phyloP scores from a whole-genome alignment of 371 early-diverging fungal genomes.

The Syncephalastrum racemosum region DNA sequence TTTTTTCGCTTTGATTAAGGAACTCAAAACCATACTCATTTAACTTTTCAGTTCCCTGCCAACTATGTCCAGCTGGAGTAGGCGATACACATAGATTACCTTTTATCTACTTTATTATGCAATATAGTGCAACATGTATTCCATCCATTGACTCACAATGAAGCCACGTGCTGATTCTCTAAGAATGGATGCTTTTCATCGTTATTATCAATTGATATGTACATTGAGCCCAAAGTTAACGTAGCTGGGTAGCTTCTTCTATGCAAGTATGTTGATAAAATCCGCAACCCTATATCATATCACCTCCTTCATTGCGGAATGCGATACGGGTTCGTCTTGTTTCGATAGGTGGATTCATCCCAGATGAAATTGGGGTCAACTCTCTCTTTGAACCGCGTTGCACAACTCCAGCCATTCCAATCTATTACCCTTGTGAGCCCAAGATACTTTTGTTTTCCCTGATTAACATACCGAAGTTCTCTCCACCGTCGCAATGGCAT shows the following conservation, averaged over 20 bases:
- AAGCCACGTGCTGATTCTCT: no score
- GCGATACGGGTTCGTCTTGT: constrained; percentile 31
- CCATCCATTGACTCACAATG: no score
- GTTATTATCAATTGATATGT: no score
- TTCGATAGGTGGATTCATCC: constrained; percentile 26
- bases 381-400: constrained; percentile 23
- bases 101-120: no score
- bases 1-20: not conserved
- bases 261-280: no score
- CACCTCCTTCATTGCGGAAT: not conserved
- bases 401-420: constrained; percentile 43
- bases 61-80: constrained; percentile 71
- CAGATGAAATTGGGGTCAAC: constrained; percentile 27
- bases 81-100: no score
- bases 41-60: constrained; percentile 64
- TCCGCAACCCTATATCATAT: no score
- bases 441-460: not conserved
- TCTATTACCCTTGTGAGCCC: constrained; percentile 15
- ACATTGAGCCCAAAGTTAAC: no score
- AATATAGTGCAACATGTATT: no score
- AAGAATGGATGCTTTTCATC: no score
- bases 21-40: not conserved
- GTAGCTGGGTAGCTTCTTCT: no score
- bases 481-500: constrained; percentile 51
- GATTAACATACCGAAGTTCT: constrained; percentile 52